Percentiles rank a stretch among this genome's conserved stretches.
Conservation (phyloP, 768 basidiomycete genomes). For the Pisolithus orientalis region DNA sequence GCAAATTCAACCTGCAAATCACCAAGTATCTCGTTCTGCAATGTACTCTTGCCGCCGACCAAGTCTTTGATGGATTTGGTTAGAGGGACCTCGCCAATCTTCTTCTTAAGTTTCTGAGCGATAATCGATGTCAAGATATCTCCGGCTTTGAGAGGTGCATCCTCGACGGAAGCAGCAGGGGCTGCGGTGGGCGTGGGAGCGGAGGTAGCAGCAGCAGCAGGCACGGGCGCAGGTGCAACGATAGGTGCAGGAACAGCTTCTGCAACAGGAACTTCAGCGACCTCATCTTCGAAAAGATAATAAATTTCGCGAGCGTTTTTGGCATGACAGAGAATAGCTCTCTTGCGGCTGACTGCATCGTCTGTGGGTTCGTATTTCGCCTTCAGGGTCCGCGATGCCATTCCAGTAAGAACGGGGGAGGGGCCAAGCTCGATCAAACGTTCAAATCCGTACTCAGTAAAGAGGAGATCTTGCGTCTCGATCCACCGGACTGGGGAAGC, state of each 20-base stretch:
- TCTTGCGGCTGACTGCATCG: conserved; percentile 71
- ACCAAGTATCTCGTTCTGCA: conserved; percentile 98
- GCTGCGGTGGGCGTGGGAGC: conserved; percentile 46
- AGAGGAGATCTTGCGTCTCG: conserved; percentile 94
- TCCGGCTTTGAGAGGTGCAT: conserved; percentile 84
- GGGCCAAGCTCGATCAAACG: conserved; percentile 95
- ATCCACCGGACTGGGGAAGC: conserved; percentile 99
- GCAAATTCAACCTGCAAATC: conserved; percentile 94
- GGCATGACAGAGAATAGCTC: conserved; percentile 85
- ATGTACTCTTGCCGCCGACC: conserved; percentile 95
- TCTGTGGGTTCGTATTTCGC: conserved; percentile 91
- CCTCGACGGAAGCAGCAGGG: conserved; percentile 72
- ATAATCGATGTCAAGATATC: conserved; percentile 86
- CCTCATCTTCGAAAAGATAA: conserved; percentile 93
- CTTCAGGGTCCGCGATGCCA: conserved; percentile 87
- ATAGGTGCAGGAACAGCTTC: conserved; percentile 28
- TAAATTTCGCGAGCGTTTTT: conserved; percentile 97
- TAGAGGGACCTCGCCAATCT: conserved; percentile 78
- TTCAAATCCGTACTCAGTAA: conserved; percentile 81
- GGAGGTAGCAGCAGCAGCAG: conserved; percentile 34
- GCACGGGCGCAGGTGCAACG: conserved; percentile 34
- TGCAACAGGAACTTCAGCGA: conserved; percentile 34
- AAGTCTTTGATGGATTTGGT: conserved; percentile 97
- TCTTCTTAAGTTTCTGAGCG: conserved; percentile 98
- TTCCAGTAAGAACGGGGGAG: conserved; percentile 91